Evolutionary conservation across 169 alveolate genomes (phyloP).

Genomic region (Plasmodium berghei): DNA sequence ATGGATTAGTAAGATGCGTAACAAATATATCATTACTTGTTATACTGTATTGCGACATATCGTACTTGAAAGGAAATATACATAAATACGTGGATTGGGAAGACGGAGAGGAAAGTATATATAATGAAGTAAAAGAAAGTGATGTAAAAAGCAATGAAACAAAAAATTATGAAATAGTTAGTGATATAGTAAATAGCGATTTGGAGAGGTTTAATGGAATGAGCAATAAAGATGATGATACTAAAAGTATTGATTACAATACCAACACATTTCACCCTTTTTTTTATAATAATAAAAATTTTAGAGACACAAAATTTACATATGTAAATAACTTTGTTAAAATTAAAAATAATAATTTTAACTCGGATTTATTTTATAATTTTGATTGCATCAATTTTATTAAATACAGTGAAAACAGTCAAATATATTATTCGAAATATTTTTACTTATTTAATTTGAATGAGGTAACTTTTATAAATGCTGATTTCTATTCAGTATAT

Average conservation of each 20-base stretch:
- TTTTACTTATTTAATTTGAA: constrained; percentile 54
- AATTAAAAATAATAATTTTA: constrained; percentile 37
- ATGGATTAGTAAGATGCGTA: constrained; percentile 13
- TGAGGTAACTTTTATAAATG: constrained; percentile 49
- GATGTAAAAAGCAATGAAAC: neutral
- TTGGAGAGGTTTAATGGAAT: neutral
- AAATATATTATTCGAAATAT: constrained; percentile 53
- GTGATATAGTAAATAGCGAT: constrained; percentile 1
- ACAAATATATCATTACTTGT: constrained; percentile 35
- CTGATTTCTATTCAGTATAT: constrained; percentile 25
- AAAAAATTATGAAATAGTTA: neutral
- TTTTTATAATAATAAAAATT: neutral
- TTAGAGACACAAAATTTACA: neutral
- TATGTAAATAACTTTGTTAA: constrained; percentile 21
- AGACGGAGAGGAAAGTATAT: neutral
- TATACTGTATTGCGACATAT: constrained; percentile 34
- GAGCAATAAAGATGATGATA: neutral
- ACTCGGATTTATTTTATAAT: constrained; percentile 39
- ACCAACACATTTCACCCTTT: neutral
- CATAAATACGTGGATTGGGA: neutral
- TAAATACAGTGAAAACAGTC: constrained; percentile 29
- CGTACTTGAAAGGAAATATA: constrained; percentile 40
- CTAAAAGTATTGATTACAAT: neutral
- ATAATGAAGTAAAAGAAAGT: neutral
- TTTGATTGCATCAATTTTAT: constrained; percentile 41